Conservation (phyloP, 192 early-diverging fungal genomes). For the Haplosporangium gracile region DNA sequence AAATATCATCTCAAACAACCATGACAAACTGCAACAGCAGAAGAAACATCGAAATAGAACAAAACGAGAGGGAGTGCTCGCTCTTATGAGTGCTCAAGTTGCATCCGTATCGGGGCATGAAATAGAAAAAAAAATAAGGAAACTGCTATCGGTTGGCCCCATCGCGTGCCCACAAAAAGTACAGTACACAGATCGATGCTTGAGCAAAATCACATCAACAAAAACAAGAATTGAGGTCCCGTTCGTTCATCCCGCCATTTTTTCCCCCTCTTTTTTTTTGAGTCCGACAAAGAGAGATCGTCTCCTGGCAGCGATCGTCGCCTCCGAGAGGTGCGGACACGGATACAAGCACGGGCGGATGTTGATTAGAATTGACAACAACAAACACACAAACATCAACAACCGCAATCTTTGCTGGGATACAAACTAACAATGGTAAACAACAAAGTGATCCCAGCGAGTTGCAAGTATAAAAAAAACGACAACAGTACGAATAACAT, state of each 20-base stretch:
- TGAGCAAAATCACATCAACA: not conserved
- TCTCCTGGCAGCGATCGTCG: not conserved
- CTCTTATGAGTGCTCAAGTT: not conserved
- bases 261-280: not conserved
- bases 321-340: not conserved
- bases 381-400: not conserved
- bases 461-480: no score
- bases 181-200: not conserved
- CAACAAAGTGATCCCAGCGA: no score
- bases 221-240: not conserved
- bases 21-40: not conserved
- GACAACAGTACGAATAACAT: no score
- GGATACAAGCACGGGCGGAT: not conserved
- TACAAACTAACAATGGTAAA: no score
- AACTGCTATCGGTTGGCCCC: not conserved
- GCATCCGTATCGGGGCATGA: not conserved
- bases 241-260: not conserved
- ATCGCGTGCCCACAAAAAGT: not conserved
- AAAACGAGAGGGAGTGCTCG: not conserved
- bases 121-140: not conserved
- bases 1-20: not conserved
- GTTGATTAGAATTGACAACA: not conserved
- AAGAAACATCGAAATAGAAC: not conserved
- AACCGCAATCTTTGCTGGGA: not conserved
- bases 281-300: not conserved